A percentile compares a stretch with the other conserved stretches of the same genome.
Evolutionary conservation across 306 rosid genomes (phyloP).

Genomic region (Casuarina equisetifolia): DNA sequence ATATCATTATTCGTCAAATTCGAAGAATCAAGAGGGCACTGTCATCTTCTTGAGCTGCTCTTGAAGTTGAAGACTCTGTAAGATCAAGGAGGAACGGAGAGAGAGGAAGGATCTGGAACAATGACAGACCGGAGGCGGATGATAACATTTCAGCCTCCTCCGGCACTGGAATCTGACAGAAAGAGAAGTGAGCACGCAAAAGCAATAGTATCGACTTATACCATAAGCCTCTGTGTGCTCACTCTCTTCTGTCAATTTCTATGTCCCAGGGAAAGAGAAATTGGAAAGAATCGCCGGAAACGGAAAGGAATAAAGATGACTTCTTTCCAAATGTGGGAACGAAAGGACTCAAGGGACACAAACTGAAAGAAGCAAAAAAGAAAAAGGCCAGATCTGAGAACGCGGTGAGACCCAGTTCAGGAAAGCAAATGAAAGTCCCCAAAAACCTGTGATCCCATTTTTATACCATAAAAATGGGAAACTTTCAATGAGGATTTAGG

Average conservation of each 20-base stretch:
- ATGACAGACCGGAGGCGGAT: constrained; percentile 24
- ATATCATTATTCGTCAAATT: background rate
- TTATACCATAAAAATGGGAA: background rate
- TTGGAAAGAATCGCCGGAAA: background rate
- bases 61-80: background rate
- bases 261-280: constrained; percentile 36
- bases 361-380: constrained; percentile 8
- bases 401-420: constrained; percentile 25
- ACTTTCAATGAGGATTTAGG: constrained; percentile 40
- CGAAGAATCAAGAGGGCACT: background rate
- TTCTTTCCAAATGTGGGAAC: constrained; percentile 32
- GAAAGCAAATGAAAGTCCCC: constrained; percentile 20
- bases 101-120: constrained; percentile 17
- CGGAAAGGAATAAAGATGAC: constrained; percentile 1
- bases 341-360: background rate
- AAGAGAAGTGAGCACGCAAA: constrained; percentile 93
- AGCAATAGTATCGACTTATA: constrained; percentile 56
- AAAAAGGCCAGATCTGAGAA: constrained; percentile 53
- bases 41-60: background rate
- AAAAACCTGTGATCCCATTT: constrained; percentile 18
- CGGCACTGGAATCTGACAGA: constrained; percentile 69
- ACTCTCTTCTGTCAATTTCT: constrained; percentile 99
- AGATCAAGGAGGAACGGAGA: background rate
- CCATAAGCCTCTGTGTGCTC: constrained; percentile 85
- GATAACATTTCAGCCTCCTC: constrained; percentile 9